Base-by-base conservation (phyloP, 2,329 filamentous ascomycete genomes). In the Ceratocystis lukuohia region DNA sequence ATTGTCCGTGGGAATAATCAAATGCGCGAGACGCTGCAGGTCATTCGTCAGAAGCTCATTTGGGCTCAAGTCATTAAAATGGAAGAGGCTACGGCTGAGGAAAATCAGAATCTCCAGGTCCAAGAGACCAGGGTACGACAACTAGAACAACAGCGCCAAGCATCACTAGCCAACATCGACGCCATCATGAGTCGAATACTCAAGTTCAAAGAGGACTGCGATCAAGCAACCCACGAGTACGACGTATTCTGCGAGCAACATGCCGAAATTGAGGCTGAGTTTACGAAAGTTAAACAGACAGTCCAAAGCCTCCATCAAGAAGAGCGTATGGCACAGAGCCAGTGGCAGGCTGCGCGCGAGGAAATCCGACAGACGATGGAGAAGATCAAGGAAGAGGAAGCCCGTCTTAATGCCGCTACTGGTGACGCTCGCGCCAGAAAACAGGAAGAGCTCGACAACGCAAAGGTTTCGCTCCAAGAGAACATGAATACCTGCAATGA, bases 51-150 rank as follows among this genome's bases (percentile, higher is more conserved):
- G 20, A 88, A 95, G 76, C 79, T 90, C 69, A 86, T 88, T n/a
- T 99, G 94, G 94, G 83, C 85, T 28, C 89, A 95, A 72, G 91
- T 97, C 1, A 83, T 86, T 62, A 85, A 90, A 66, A 82, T 89
- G 74, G 93, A 97, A 74, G 76, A 74, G 45, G 72, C 76, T 2
- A 50, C 57, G 30, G 41, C 46, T 17, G 61, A 66, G 8, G 44
- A 61, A 17, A 56, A 65, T 6, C 30, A 10, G 10, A 33, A 59
- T 5, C 17, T 65, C 25, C 37, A 57, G n/a, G n/a, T 17, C 22
- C 56, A 59, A 5, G 56, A 59, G 10, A 59, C 20, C 56, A 59
- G 17, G 6, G 56, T 59, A 4, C 56, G 30, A 37, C 44, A 56
- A 4, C 63, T 65, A 15, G 63, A 63, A 15, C 22, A 48, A 30